Percentiles rank a stretch among this genome's conserved stretches.
Evolutionary conservation across 2,329 filamentous ascomycete genomes (phyloP).

Genomic region (Monosporascus sp.): DNA sequence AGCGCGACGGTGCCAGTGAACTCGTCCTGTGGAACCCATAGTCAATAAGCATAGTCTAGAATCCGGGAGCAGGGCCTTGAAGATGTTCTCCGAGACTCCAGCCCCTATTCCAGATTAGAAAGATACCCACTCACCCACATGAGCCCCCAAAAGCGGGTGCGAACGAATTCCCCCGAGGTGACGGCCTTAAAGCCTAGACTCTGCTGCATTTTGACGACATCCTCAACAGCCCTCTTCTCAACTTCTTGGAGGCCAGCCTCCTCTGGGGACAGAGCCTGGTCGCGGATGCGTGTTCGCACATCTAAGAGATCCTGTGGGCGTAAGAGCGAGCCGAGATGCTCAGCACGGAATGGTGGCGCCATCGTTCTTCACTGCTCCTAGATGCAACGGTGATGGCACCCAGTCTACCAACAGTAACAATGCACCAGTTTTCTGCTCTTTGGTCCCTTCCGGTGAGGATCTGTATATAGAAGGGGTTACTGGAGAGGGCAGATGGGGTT

Average conservation of each 20-base stretch:
- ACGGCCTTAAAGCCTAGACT: constrained; percentile 61
- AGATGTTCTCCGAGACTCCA: not conserved
- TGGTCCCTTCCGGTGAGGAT: not conserved
- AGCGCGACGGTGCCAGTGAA: constrained; percentile 44
- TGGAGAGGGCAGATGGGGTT: too few species aligned
- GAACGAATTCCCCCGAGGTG: constrained; percentile 65
- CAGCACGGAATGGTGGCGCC: constrained; percentile 61
- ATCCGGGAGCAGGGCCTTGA: not conserved
- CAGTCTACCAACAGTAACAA: too few species aligned
- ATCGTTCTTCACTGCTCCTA: constrained; percentile 5
- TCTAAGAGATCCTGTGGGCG: constrained; percentile 61
- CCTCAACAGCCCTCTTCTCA: constrained; percentile 60
- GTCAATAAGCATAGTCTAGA: not conserved
- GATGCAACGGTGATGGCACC: too few species aligned
- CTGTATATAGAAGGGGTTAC: not conserved
- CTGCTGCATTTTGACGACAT: constrained; percentile 64
- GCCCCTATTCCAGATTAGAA: not conserved
- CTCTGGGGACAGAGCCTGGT: constrained; percentile 46
- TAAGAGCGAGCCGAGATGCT: constrained; percentile 69
- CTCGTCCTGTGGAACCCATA: constrained; percentile 29
- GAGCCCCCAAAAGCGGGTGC: constrained; percentile 46
- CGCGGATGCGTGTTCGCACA: constrained; percentile 54
- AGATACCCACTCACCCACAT: constrained; percentile 32
- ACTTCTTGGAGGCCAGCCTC: constrained; percentile 50
- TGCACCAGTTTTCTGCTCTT: too few species aligned